Conservation (phyloP, 148 eudicot species). For the Limonium bicolor region DNA sequence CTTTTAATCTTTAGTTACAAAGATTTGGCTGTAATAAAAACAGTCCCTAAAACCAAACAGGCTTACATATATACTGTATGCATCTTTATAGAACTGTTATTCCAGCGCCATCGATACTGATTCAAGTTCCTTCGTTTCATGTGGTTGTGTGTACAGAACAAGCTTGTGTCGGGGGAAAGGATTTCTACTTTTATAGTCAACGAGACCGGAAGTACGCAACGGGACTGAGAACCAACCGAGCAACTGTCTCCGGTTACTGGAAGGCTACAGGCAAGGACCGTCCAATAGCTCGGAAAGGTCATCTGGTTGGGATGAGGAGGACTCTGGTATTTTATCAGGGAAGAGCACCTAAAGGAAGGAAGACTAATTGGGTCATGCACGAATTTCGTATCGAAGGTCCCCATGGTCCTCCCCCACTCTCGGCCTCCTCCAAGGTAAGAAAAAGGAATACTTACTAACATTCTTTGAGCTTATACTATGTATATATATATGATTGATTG, state of each 20-base stretch:
- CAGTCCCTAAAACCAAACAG: too few species aligned
- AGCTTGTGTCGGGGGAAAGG: constrained; percentile 82
- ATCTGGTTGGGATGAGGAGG: constrained; percentile 77
- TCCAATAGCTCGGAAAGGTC: constrained; percentile 22
- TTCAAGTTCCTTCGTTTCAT: too few species aligned
- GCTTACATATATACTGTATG: too few species aligned
- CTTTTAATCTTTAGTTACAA: too few species aligned
- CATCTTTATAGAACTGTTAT: too few species aligned
- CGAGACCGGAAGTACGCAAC: constrained; percentile 81
- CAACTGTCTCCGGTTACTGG: constrained; percentile 84
- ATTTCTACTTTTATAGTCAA: constrained; percentile 90
- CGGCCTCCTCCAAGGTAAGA: constrained; percentile 12
- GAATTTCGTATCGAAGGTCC: constrained; percentile 77
- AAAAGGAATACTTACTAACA: background rate
- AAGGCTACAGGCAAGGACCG: constrained; percentile 96
- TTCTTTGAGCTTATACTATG: too few species aligned
- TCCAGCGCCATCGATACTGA: too few species aligned
- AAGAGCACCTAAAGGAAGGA: constrained; percentile 81
- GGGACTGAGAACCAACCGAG: constrained; percentile 75
- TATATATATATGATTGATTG: too few species aligned
- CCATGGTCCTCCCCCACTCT: constrained; percentile 21
- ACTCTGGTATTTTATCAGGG: constrained; percentile 90
- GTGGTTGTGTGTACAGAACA: constrained; percentile 14
- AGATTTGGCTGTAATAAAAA: too few species aligned
- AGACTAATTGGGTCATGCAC: constrained; percentile 95